These are phyloP conservation scores for Fusarium pininemorale DNA, from an alignment of 2,329 filamentous ascomycete genomes.

Conservation along the genomic window DNA sequence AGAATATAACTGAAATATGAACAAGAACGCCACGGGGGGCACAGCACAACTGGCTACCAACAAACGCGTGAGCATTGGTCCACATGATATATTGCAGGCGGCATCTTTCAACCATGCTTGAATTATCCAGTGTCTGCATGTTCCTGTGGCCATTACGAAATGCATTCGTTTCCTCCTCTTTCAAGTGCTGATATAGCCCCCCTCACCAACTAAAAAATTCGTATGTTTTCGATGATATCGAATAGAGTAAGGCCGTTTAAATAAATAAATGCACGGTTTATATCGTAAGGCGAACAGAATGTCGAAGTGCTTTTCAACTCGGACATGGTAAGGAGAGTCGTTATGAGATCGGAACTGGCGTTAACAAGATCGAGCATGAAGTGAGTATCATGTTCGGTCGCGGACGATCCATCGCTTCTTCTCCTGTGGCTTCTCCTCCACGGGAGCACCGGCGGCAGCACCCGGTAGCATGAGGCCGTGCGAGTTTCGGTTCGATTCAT, in stretches of 20 bases:
- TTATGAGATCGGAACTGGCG: slow-evolving; percentile 13
- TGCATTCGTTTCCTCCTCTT: not conserved
- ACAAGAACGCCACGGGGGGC: slow-evolving; percentile 29
- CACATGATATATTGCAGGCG: not conserved
- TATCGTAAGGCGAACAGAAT: slow-evolving; percentile 28
- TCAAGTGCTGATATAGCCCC: not conserved
- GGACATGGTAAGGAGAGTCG: slow-evolving; percentile 19
- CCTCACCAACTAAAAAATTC: slow-evolving; percentile 9
- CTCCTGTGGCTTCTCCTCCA: slow-evolving; percentile 47
- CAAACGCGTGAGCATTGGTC: not conserved
- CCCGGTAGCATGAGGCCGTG: slow-evolving; percentile 36
- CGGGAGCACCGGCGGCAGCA: slow-evolving; percentile 19
- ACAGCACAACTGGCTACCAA: slow-evolving; percentile 1
- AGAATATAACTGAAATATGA: slow-evolving; percentile 29
- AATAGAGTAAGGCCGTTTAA: slow-evolving; percentile 34
- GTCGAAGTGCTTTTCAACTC: slow-evolving; percentile 12
- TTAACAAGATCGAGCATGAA: not conserved
- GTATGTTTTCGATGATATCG: slow-evolving; percentile 18
- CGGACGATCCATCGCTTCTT: slow-evolving; percentile 60
- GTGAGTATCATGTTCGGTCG: slow-evolving; percentile 51
- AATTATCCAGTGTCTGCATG: not conserved
- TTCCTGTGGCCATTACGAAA: not conserved
- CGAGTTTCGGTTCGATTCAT: slow-evolving; percentile 41
- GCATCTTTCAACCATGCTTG: not conserved
- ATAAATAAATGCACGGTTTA: slow-evolving; percentile 28